Evolutionary conservation across 495 filamentous ascomycete species (phyloP), one percentile per base, ranked within the genome.

Genomic region (Amorphotheca resinae): DNA sequence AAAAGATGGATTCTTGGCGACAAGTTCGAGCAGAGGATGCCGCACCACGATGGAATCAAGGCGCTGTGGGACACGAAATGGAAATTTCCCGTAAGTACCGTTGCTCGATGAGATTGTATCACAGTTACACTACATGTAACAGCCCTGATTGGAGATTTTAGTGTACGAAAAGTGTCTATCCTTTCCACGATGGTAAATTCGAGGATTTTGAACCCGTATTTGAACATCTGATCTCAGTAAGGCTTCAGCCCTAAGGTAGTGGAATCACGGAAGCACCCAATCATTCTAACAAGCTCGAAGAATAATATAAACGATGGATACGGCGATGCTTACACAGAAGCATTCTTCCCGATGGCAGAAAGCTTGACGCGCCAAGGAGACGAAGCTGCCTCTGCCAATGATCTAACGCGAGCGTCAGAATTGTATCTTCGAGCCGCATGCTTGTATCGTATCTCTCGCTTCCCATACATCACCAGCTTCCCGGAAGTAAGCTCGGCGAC

Each of bases 51-150:
- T n/a, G 77, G 74, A 16, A 79, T 84, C 54, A 65, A 76, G 58
- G 73, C 75, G 25, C 62, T 89, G 32, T 89, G 84, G 84, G 80
- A 86, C 61, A 78, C 77, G 3, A 85, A 84, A 59, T 89, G 82
- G 83, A 77, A 78, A 60, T 68, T 75, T 44, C 77, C 74, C 3
- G 80, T 82, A 64, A 23, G 70, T n/a, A n/a, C n/a, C n/a, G n/a
- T n/a, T n/a, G n/a, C n/a, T n/a, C n/a, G n/a, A n/a, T n/a, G n/a
- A n/a, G n/a, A n/a, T n/a, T n/a, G n/a, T n/a, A n/a, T n/a, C n/a
- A n/a, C n/a, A n/a, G n/a, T n/a, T n/a, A n/a, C n/a, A n/a, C 22
- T 3, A 21, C 2, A 40, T 14, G n/a, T 3, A 12, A 33, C 8
- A 40, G 22, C 1, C 26, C 38, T 16, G 38, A 15, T 7, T 3